A percentile compares a stretch with the other conserved stretches of the same genome.
Conservation (phyloP, 1,139 yeast genomes). For the Candida anutae region DNA sequence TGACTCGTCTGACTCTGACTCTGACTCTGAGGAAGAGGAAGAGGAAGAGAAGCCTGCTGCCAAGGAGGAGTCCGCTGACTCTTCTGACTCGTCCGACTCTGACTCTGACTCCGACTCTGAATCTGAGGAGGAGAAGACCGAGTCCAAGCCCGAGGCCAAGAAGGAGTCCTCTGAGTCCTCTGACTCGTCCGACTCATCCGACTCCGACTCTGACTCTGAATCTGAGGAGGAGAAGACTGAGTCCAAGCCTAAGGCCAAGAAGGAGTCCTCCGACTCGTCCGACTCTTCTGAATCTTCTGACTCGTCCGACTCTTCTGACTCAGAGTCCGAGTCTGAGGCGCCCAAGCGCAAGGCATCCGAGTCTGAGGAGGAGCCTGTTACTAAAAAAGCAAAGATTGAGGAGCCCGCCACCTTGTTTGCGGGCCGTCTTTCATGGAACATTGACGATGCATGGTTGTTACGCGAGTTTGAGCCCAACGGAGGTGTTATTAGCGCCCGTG, state of each 20-base stretch:
- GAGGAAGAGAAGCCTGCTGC: constrained; percentile 8
- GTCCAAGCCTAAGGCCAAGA: constrained; percentile 1
- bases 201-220: constrained; percentile 5
- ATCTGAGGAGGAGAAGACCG: constrained; percentile 12
- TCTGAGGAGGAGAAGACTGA: no score
- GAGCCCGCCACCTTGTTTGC: constrained; percentile 89
- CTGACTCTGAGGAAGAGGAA: constrained; percentile 14
- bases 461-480: constrained; percentile 78
- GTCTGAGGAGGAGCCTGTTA: constrained; percentile 25
- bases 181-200: constrained; percentile 3
- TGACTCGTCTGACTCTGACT: constrained; percentile 6
- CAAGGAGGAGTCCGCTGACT: constrained; percentile 8
- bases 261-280: constrained; percentile 2
- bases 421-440: constrained; percentile 95
- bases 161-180: constrained; percentile 5
- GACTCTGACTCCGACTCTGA: constrained; percentile 16
- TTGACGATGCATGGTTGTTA: constrained; percentile 90
- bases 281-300: constrained; percentile 12
- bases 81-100: constrained; percentile 13
- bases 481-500: constrained; percentile 84
- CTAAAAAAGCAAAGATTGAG: constrained; percentile 28
- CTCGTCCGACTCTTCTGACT: constrained; percentile 22
- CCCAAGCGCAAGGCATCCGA: constrained; percentile 30
- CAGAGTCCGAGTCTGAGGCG: constrained; percentile 9
- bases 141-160: constrained; percentile 6